These are phyloP conservation scores for Chamaecyparis obtusa DNA, from an alignment of 75 land plant species.

Conservation along the genomic window DNA sequence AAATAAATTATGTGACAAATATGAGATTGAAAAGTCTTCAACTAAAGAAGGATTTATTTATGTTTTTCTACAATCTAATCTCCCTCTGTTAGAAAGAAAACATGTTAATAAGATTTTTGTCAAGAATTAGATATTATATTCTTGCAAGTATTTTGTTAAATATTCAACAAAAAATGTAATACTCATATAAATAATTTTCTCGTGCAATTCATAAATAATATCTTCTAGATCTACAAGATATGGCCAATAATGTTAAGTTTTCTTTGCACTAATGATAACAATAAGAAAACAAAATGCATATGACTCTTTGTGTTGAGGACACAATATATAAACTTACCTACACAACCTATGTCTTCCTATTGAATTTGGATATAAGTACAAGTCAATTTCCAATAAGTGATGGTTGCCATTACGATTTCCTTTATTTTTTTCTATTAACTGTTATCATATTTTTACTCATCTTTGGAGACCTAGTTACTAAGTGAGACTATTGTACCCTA, in stretches of 20 bases:
- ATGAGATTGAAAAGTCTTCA: background rate
- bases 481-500: no score
- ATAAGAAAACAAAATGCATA: background rate
- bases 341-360: no score
- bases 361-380: background rate
- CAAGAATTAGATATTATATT: no score
- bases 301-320: background rate
- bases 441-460: no score
- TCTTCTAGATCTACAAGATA: background rate
- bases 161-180: background rate
- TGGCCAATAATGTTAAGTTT: background rate
- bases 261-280: background rate
- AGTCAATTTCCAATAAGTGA: background rate
- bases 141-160: background rate
- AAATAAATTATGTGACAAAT: background rate
- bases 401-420: no score
- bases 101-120: slow-evolving; percentile 4
- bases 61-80: background rate
- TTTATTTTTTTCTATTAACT: no score
- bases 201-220: background rate
- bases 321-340: background rate
- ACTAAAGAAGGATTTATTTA: slow-evolving; percentile 11
- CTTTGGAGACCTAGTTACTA: no score
- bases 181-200: background rate
- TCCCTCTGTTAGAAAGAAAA: slow-evolving; percentile 9